Percentiles rank a stretch among this genome's conserved stretches.
These are phyloP conservation scores for Oryza glaberrima DNA, from an alignment of 176 grass and related monocot genomes.

Conservation along the genomic window DNA sequence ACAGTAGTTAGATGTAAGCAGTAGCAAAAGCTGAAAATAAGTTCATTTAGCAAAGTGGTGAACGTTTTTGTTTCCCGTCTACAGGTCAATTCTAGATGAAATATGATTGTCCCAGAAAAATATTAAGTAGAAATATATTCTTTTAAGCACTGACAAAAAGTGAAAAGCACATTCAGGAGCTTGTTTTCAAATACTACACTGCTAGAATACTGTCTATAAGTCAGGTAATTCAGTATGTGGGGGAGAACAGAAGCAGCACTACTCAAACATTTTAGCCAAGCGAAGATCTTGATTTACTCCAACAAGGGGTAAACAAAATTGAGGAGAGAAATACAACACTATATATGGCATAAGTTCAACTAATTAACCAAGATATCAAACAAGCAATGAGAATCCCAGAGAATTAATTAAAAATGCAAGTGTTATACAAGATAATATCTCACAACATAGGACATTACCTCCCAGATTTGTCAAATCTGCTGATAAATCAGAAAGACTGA, in stretches of 20 bases:
- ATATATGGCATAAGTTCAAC: background rate
- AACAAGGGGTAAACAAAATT: background rate
- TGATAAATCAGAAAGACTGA: slow-evolving; percentile 79
- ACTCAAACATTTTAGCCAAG: background rate
- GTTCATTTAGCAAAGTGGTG: background rate
- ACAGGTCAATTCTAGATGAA: background rate
- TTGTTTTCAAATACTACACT: background rate
- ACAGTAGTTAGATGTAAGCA: background rate
- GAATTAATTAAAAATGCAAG: background rate
- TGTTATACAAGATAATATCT: background rate
- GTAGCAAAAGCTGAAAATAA: background rate
- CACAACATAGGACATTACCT: slow-evolving; percentile 53
- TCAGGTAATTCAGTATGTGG: background rate
- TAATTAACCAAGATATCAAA: slow-evolving; percentile 1
- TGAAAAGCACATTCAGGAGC: background rate
- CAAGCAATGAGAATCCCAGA: background rate
- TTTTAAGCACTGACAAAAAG: background rate
- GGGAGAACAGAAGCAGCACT: background rate
- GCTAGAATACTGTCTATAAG: background rate
- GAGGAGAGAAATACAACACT: slow-evolving; percentile 1
- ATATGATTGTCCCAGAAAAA: background rate
- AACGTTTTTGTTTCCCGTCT: background rate
- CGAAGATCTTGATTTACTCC: background rate
- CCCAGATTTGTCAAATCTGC: slow-evolving; percentile 82
- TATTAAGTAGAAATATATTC: background rate